Percentiles rank a stretch among this genome's conserved stretches.
phyloP scores from a whole-genome alignment of 2,329 filamentous ascomycete species.

The Neofusicoccum umdonicola region DNA sequence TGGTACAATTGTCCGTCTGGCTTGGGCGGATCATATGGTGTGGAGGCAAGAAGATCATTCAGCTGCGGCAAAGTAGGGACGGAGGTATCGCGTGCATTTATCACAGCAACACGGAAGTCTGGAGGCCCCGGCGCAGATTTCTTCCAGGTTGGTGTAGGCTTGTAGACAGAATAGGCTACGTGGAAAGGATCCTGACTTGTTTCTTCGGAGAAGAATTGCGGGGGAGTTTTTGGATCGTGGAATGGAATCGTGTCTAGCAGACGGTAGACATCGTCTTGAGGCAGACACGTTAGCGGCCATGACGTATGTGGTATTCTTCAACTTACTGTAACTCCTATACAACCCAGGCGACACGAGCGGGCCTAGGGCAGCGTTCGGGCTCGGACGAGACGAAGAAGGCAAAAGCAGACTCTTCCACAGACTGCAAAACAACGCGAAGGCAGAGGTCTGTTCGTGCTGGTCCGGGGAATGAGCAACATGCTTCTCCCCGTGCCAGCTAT shows the following conservation, averaged over 20 bases:
- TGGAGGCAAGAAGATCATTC: conserved; percentile 66
- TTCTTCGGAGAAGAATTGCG: conserved; percentile 28
- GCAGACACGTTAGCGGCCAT: background rate
- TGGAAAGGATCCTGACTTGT: conserved; percentile 56
- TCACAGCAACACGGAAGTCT: conserved; percentile 81
- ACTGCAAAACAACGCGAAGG: background rate
- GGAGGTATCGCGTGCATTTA: conserved; percentile 68
- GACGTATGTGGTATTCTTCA: conserved; percentile 33
- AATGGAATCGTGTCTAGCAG: conserved; percentile 71
- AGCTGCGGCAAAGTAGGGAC: conserved; percentile 75
- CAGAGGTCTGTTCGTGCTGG: background rate
- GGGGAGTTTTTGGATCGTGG: conserved; percentile 57
- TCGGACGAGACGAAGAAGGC: background rate
- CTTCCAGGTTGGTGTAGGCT: conserved; percentile 55
- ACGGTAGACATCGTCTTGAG: conserved; percentile 63
- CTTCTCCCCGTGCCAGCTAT: conserved; percentile 42
- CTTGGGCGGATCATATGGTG: conserved; percentile 66
- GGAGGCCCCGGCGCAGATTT: conserved; percentile 76
- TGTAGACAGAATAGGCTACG: conserved; percentile 80
- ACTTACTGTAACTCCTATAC: conserved; percentile 52
- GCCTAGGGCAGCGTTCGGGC: conserved; percentile 26
- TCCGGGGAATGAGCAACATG: background rate
- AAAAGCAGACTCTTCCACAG: conserved; percentile 2
- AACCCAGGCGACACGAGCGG: conserved; percentile 54
- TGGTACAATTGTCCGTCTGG: conserved; percentile 61